Conservation (phyloP, 805 yeast genomes). For the Hemisphaericaspora nanyangensis region DNA sequence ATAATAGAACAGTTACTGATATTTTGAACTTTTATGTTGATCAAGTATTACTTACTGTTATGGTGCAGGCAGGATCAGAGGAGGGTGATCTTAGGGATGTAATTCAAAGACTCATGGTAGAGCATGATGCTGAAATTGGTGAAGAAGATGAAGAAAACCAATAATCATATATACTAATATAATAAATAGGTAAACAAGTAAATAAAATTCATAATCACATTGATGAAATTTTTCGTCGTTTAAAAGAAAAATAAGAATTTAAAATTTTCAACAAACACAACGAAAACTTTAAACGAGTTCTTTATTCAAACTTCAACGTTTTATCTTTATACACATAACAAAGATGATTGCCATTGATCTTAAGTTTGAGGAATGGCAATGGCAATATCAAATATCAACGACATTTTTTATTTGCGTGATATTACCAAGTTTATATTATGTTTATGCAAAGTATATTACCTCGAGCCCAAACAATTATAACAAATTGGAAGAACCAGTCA, state of each 20-base stretch:
- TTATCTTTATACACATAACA: no score
- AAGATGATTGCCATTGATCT: constrained; percentile 42
- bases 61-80: constrained; percentile 32
- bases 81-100: constrained; percentile 23
- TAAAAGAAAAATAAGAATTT: no score
- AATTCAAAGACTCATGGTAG: constrained; percentile 19
- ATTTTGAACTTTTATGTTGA: constrained; percentile 42
- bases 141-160: neutral
- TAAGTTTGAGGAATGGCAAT: constrained; percentile 35
- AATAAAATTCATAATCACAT: neutral
- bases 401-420: constrained; percentile 40
- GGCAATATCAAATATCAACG: constrained; percentile 44
- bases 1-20: constrained; percentile 15
- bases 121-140: neutral
- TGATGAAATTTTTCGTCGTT: no score
- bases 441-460: constrained; percentile 35
- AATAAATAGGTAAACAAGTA: neutral
- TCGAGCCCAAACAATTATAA: constrained; percentile 37
- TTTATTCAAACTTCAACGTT: no score
- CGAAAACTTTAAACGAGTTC: no score
- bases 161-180: neutral
- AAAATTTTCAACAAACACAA: no score
- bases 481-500: constrained; percentile 41
- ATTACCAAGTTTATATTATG: constrained; percentile 31
- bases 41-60: constrained; percentile 42